These are phyloP conservation scores for Macrocybe sp. DNA, from an alignment of 1,284 basidiomycete species.

Conservation along the genomic window DNA sequence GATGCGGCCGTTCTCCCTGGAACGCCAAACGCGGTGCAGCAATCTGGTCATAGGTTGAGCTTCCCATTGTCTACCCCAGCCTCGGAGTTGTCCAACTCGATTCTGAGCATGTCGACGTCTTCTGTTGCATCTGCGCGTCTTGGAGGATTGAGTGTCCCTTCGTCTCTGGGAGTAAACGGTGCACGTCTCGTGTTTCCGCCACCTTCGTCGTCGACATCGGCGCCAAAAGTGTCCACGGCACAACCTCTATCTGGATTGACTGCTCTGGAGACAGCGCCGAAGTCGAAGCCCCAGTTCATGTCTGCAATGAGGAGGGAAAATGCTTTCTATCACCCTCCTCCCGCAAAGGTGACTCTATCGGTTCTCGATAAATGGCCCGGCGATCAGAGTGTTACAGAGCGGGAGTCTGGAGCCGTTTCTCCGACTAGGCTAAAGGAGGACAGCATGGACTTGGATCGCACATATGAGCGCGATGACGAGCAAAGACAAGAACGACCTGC, in stretches of 20 bases:
- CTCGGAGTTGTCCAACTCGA: neutral
- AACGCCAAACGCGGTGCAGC: constrained; percentile 11
- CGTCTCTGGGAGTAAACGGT: neutral
- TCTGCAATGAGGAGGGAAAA: constrained; percentile 50
- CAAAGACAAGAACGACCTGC: neutral
- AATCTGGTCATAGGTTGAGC: constrained; percentile 22
- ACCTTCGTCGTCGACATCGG: constrained; percentile 1
- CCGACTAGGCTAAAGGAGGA: neutral
- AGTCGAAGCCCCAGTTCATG: constrained; percentile 29
- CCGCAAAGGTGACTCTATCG: constrained; percentile 11
- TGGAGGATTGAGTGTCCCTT: neutral
- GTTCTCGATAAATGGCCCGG: constrained; percentile 25
- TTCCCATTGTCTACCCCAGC: constrained; percentile 10
- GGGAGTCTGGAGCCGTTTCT: neutral
- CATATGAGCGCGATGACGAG: constrained; percentile 5
- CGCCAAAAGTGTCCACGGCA: neutral
- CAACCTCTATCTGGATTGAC: too few relatives aligned
- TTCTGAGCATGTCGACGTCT: neutral
- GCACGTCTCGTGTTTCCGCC: constrained; percentile 1
- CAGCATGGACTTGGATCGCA: neutral
- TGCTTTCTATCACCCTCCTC: constrained; percentile 52
- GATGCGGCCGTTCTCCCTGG: constrained; percentile 17
- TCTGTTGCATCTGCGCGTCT: neutral
- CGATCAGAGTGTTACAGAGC: constrained; percentile 6
- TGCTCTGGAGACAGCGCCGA: neutral